A percentile compares a stretch with the other conserved stretches of the same genome.
phyloP scores from a whole-genome alignment of 768 basidiomycete species.

The Clavaria fumosa region DNA sequence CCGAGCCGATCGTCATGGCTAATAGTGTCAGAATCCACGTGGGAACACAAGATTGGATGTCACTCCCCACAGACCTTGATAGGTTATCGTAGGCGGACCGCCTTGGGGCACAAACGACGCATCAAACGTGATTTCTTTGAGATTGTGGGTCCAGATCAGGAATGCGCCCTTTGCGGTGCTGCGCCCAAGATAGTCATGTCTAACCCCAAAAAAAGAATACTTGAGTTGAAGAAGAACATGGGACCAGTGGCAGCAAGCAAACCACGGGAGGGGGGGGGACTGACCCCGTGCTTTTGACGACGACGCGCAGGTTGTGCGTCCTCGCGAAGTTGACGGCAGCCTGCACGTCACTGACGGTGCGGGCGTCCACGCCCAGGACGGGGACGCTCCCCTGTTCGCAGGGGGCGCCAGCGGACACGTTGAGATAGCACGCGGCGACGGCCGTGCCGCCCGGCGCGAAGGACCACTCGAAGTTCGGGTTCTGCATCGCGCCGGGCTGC shows the following conservation, averaged over 20 bases:
- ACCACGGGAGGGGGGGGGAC: no score
- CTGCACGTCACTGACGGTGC: slow-evolving; percentile 23
- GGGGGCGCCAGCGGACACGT: slow-evolving; percentile 24
- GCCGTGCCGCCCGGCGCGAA: slow-evolving; percentile 28
- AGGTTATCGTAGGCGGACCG: no score
- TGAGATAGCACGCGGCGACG: slow-evolving; percentile 36
- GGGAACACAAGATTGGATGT: no score
- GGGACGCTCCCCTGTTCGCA: slow-evolving; percentile 32
- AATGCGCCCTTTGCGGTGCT: neutral
- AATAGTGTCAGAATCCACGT: no score
- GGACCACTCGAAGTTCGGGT: slow-evolving; percentile 19
- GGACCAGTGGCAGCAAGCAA: no score
- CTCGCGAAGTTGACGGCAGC: slow-evolving; percentile 19
- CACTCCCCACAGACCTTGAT: no score
- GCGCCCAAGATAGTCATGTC: neutral
- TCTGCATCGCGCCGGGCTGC: slow-evolving; percentile 26
- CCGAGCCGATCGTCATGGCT: neutral
- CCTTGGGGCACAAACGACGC: neutral
- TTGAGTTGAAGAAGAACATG: no score
- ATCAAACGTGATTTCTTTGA: neutral
- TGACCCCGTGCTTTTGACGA: slow-evolving; percentile 15
- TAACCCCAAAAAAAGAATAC: no score
- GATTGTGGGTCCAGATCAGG: neutral
- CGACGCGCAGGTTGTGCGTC: slow-evolving; percentile 17
- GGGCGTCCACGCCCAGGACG: slow-evolving; percentile 25